Evolutionary conservation across 768 basidiomycete species (phyloP), one percentile per base, ranked within the genome.

Genomic region (Chiua virens): DNA sequence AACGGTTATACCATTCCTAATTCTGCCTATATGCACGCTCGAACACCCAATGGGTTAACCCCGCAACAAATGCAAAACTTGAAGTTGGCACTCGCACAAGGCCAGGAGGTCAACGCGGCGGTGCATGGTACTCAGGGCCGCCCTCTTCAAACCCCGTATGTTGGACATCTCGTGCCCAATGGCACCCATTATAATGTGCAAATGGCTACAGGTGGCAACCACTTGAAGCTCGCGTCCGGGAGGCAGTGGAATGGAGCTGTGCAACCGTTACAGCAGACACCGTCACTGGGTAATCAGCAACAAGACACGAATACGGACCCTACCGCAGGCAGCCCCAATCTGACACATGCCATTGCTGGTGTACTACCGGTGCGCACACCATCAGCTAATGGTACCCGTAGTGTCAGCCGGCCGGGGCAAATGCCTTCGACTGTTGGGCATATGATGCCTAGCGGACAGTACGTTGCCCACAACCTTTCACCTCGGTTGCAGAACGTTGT

Each of bases 21-120:
- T 43, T 57, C 68, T 7, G 62, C 65, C 45, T 68, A 60, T 60
- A 67, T 67, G 68, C 72, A 60, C 39, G 60, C 54, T 42, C 71
- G 70, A 45, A 74, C 72, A 41, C 68, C 69, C 5, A 73, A 71
- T 39, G 71, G 72, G 3, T 63, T 86, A 41, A 80, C 73, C 30
- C 52, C 71, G 18, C 85, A 86, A 53, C 83, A 86, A 58, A 71
- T 86, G 65, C 82, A 84, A 63, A 76, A 72, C 49, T 58, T 86
- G 37, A 85, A 86, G 67, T 68, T 78, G 9, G 80, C 78, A 4
- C 79, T 84, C 51, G 78, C 77, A 32, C 70, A 67, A 47, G 68
- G 64, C 17, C 73, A 71, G 52, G 79, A 77, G 39, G 57, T 75
- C 34, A 70, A 71, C 47, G 43, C 46, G 41, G 57, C 66, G 37